Evolutionary conservation across 208 protist genomes (phyloP).

Genomic region (Strigomonas galati): DNA sequence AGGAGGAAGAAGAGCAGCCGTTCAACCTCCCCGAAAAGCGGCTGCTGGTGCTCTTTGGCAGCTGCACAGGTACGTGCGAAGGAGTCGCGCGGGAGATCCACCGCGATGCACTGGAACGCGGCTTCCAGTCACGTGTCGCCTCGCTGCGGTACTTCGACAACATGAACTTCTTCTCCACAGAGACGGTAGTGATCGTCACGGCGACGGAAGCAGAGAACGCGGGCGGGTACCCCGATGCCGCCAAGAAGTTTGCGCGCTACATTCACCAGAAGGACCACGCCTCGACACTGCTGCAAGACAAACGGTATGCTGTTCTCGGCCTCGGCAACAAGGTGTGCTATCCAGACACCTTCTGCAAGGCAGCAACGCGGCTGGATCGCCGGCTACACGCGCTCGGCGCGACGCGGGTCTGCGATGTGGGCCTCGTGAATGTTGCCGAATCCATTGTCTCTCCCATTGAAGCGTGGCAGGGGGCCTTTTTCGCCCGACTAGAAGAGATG

Average conservation of each 20-base stretch:
- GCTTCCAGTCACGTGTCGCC: conserved; percentile 38
- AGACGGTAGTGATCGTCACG: conserved; percentile 41
- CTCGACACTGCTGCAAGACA: conserved; percentile 26
- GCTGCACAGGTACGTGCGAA: conserved; percentile 46
- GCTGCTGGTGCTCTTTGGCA: conserved; percentile 58
- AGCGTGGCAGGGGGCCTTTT: conserved; percentile 31
- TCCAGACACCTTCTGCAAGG: conserved; percentile 26
- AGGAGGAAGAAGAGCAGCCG: background rate
- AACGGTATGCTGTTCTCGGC: conserved; percentile 50
- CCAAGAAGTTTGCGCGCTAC: conserved; percentile 38
- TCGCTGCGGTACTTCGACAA: conserved; percentile 39
- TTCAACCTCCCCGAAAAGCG: background rate
- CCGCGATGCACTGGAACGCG: conserved; percentile 32
- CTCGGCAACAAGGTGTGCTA: conserved; percentile 46
- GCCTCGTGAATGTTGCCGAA: conserved; percentile 14
- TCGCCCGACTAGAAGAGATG: conserved; percentile 17
- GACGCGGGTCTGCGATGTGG: conserved; percentile 22
- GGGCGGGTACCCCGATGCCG: conserved; percentile 51
- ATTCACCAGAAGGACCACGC: conserved; percentile 29
- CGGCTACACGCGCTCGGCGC: conserved; percentile 36
- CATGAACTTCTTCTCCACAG: conserved; percentile 47
- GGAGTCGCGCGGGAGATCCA: conserved; percentile 54
- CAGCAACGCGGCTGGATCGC: conserved; percentile 27
- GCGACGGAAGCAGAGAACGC: conserved; percentile 48
- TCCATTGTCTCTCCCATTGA: conserved; percentile 27